A percentile compares a stretch with the other conserved stretches of the same genome.
Evolutionary conservation across 495 filamentous ascomycete genomes (phyloP).

Genomic region (Daldinia concentrica): DNA sequence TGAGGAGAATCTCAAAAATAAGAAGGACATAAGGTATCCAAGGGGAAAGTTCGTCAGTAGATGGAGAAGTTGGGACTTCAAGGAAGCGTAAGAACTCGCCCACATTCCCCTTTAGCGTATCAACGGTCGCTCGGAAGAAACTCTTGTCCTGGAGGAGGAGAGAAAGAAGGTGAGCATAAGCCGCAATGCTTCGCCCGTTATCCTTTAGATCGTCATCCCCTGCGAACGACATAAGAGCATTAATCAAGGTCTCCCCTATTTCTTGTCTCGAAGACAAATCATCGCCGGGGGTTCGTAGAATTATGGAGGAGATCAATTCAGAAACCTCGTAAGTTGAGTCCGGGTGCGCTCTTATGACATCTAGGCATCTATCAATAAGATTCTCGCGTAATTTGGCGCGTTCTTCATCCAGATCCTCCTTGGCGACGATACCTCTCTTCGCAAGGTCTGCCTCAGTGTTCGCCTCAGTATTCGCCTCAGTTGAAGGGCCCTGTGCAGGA

Average conservation of each 20-base stretch:
- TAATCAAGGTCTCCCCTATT: conserved; percentile 82
- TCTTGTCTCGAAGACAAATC: conserved; percentile 66
- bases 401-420: conserved; percentile 85
- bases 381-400: conserved; percentile 75
- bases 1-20: conserved; percentile 86
- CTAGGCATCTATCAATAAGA: conserved; percentile 87
- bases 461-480: conserved; percentile 20
- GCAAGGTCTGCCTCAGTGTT: conserved; percentile 28
- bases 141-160: conserved; percentile 81
- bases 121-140: conserved; percentile 81
- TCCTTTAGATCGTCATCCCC: conserved; percentile 80
- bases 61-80: conserved; percentile 71
- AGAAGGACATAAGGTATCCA: conserved; percentile 94
- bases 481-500: conserved; percentile 35
- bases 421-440: conserved; percentile 54
- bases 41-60: conserved; percentile 77
- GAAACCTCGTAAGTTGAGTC: conserved; percentile 91
- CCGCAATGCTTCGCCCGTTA: conserved; percentile 68
- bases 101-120: conserved; percentile 82
- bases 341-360: conserved; percentile 86
- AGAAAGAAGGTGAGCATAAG: conserved; percentile 92
- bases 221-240: conserved; percentile 85
- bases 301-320: conserved; percentile 81
- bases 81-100: conserved; percentile 80
- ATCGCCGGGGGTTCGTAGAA: conserved; percentile 73